Base-by-base conservation (phyloP, 805 yeast species). In the Saccharomycopsis olivae region DNA sequence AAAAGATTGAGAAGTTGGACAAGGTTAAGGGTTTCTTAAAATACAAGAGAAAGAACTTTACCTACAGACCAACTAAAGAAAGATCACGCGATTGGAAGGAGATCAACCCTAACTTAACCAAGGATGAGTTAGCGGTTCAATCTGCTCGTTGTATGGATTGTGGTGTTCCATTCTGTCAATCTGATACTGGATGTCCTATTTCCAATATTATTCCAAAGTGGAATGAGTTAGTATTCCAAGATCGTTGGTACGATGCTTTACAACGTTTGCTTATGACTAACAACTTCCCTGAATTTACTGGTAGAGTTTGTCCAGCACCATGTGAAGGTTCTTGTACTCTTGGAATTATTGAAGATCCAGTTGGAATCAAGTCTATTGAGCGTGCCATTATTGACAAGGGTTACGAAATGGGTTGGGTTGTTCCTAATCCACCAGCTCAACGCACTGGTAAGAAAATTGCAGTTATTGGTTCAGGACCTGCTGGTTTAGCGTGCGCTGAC, bases 101-200 rank as follows among this genome's bases (percentile, higher is more conserved):
- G 64, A 71, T 89, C 59, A 77, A 94, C 10, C 64, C 75, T 11
- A 75, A 95, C 41, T 68, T 89, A 52, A 68, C 86, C 42, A 82
- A 84, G 62, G 87, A 82, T 38, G 97, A 92, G 51, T 78, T 89
- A 55, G 74, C 78, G 58, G 74, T 71, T 58, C 96, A 89, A 67
- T 84, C 97, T 43, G 96, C 97, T 13, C 77, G 98, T 62, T 89
- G 98, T 72, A 89, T 92, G 95, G 97, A 89, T 64, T 89, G 98
- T 70, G 98, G 98, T 69, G 94, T 92, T 53, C 98, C 98, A 44
- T 89, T 89, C 75, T 89, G 98, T 70, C 94, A 89, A 56, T 81
- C 95, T 35, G 97, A 89, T 61, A 83, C 95, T 33, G 98, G 98
- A 45, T 89, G 98, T 67, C 98, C 98, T 39, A 82, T 89, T 50